phyloP scores from a whole-genome alignment of 768 basidiomycete species.

The Lyophyllum shimeji region DNA sequence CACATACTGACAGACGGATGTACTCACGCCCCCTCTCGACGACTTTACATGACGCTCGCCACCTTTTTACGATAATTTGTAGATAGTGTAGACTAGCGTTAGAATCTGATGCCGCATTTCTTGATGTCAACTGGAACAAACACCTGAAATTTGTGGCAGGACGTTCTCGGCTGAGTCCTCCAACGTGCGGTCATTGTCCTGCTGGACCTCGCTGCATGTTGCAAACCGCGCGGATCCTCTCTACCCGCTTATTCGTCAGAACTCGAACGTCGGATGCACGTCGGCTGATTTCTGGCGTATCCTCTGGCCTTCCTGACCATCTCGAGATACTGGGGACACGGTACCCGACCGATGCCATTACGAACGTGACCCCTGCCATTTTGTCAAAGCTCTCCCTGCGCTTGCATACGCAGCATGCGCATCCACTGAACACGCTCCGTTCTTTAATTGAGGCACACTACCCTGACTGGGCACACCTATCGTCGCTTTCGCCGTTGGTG shows the following conservation, averaged over 20 bases:
- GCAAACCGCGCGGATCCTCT: conserved; percentile 9
- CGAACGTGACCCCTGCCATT: conserved; percentile 87
- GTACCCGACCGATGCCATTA: conserved; percentile 76
- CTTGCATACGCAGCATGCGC: conserved; percentile 73
- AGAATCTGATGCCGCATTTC: conserved; percentile 10
- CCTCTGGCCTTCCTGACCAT: conserved; percentile 20
- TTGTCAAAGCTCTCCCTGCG: conserved; percentile 74
- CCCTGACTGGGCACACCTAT: conserved; percentile 66
- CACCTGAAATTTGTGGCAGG: conserved; percentile 3
- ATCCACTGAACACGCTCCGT: conserved; percentile 88
- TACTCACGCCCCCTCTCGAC: conserved; percentile 24
- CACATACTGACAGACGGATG: conserved; percentile 27
- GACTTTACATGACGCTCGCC: conserved; percentile 26
- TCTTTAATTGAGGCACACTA: conserved; percentile 84
- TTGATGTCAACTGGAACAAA: conserved; percentile 20
- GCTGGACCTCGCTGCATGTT: conserved; percentile 14
- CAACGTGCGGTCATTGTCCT: neutral
- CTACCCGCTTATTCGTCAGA: conserved; percentile 3
- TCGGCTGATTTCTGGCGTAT: conserved; percentile 11
- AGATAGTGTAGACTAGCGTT: conserved; percentile 36
- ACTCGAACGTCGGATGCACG: conserved; percentile 4
- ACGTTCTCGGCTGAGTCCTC: conserved; percentile 1
- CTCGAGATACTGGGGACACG: conserved; percentile 58
- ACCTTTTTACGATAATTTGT: conserved; percentile 25
- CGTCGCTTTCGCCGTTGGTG: conserved; percentile 85